phyloP scores from a whole-genome alignment of 768 basidiomycete species.

The Holtermannia corniformis region DNA sequence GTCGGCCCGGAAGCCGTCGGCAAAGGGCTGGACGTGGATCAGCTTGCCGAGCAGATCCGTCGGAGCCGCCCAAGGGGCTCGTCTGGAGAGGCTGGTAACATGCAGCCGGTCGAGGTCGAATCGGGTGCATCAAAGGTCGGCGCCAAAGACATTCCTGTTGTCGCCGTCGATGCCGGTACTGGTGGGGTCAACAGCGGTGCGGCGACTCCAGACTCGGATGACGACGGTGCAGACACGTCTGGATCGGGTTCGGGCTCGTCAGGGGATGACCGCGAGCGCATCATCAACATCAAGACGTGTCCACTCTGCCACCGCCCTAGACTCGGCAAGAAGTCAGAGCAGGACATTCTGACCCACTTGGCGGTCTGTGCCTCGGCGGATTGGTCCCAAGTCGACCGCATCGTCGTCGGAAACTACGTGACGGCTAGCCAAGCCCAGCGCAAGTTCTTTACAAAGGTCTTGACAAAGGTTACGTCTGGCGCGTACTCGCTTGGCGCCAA shows the following conservation, averaged over 20 bases:
- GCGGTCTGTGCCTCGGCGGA: conserved; percentile 90
- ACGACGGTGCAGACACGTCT: conserved; percentile 30
- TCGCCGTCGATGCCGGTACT: conserved; percentile 5
- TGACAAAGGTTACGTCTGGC: conserved; percentile 75
- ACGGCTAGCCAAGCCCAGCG: conserved; percentile 90
- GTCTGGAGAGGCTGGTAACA: conserved; percentile 7
- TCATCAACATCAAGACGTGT: conserved; percentile 92
- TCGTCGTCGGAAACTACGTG: conserved; percentile 89
- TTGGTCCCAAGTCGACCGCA: conserved; percentile 77
- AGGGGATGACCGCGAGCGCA: conserved; percentile 50
- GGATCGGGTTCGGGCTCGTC: conserved; percentile 7
- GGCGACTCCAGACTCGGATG: conserved; percentile 10
- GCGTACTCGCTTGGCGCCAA: conserved; percentile 89
- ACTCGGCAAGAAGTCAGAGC: conserved; percentile 73
- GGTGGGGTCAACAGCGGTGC: not conserved
- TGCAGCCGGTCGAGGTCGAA: conserved; percentile 2
- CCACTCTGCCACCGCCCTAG: conserved; percentile 86
- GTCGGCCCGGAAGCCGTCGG: conserved; percentile 41
- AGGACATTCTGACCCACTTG: conserved; percentile 94
- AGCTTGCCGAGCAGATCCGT: conserved; percentile 43
- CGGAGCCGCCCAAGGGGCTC: conserved; percentile 16
- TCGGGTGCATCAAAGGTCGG: conserved; percentile 17
- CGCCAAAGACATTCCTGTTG: conserved; percentile 16
- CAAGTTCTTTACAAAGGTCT: conserved; percentile 90
- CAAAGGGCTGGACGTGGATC: conserved; percentile 38